Percentiles rank a stretch among this genome's conserved stretches.
Conservation (phyloP, 768 basidiomycete species). For the Calocybe cyanea region DNA sequence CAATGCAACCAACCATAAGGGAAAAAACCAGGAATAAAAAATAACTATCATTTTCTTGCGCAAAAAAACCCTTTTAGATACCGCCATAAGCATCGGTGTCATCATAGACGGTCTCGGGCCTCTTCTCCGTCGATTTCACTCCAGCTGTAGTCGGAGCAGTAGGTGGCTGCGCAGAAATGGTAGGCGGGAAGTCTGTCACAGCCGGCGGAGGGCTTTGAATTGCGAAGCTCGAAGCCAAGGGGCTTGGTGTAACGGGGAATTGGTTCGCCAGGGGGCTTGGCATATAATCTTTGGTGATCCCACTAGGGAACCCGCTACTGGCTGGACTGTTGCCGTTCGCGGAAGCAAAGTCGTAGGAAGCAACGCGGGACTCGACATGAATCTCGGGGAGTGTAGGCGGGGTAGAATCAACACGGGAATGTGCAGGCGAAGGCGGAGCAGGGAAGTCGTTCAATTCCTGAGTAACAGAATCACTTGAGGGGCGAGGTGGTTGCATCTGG, state of each 20-base stretch:
- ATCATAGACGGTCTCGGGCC: conserved; percentile 22
- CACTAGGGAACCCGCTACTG: conserved; percentile 13
- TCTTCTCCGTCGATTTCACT: conserved; percentile 8
- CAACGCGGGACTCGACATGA: conserved; percentile 33
- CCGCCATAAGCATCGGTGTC: conserved; percentile 20
- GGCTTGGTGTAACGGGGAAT: conserved; percentile 38
- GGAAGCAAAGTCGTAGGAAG: conserved; percentile 13
- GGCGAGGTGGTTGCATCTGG: not conserved
- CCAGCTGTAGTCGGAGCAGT: conserved; percentile 8
- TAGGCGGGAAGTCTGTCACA: conserved; percentile 3
- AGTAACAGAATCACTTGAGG: conserved; percentile 13
- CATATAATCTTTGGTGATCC: conserved; percentile 6
- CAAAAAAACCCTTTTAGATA: conserved; percentile 10
- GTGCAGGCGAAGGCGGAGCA: conserved; percentile 32
- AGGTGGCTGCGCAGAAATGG: conserved; percentile 2
- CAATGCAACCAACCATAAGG: too few relatives aligned
- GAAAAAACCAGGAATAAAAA: too few relatives aligned
- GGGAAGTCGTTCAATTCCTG: conserved; percentile 33
- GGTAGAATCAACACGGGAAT: conserved; percentile 42
- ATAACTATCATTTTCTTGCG: too few relatives aligned
- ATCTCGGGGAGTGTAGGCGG: conserved; percentile 58
- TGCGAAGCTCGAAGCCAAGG: conserved; percentile 32
- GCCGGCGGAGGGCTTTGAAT: conserved; percentile 13
- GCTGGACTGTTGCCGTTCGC: conserved; percentile 10
- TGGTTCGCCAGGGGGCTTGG: conserved; percentile 22